Percentiles rank a stretch among this genome's conserved stretches.
phyloP scores from a whole-genome alignment of 2,329 filamentous ascomycete species.

The Aschersonia sp. region DNA sequence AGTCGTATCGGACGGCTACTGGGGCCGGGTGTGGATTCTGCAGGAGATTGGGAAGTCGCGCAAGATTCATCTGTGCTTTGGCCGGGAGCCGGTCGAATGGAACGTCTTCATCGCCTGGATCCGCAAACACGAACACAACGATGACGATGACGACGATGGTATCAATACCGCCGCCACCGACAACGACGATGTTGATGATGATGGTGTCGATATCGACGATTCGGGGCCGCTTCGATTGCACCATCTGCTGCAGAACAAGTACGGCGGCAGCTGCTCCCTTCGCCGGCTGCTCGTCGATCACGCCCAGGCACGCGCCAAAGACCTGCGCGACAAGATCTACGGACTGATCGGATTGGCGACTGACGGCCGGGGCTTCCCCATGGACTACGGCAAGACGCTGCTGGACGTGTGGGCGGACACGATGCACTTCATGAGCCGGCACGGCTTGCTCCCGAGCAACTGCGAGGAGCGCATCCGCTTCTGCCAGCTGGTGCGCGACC shows the following conservation, averaged over 20 bases:
- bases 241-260: constrained; percentile 4
- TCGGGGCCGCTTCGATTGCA: constrained; percentile 4
- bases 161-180: too few relatives aligned
- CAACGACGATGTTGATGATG: background rate
- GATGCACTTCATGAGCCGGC: constrained; percentile 7
- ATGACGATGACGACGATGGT: background rate
- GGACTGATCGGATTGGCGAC: constrained; percentile 10
- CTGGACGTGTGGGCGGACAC: constrained; percentile 11
- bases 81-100: constrained; percentile 3
- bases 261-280: constrained; percentile 6
- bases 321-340: constrained; percentile 13
- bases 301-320: constrained; percentile 4
- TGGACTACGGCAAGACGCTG: constrained; percentile 11
- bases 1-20: constrained; percentile 5
- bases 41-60: constrained; percentile 7
- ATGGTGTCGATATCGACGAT: background rate
- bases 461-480: constrained; percentile 2
- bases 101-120: constrained; percentile 4
- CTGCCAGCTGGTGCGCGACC: constrained; percentile 2
- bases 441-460: constrained; percentile 2
- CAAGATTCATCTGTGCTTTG: constrained; percentile 4
- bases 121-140: constrained; percentile 1
- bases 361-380: constrained; percentile 6
- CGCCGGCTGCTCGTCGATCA: constrained; percentile 5
- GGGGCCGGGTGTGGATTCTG: constrained; percentile 7